A percentile compares a stretch with the other conserved stretches of the same genome.
phyloP scores from a whole-genome alignment of 2,329 filamentous ascomycete genomes.

The Didymella keratinophila region DNA sequence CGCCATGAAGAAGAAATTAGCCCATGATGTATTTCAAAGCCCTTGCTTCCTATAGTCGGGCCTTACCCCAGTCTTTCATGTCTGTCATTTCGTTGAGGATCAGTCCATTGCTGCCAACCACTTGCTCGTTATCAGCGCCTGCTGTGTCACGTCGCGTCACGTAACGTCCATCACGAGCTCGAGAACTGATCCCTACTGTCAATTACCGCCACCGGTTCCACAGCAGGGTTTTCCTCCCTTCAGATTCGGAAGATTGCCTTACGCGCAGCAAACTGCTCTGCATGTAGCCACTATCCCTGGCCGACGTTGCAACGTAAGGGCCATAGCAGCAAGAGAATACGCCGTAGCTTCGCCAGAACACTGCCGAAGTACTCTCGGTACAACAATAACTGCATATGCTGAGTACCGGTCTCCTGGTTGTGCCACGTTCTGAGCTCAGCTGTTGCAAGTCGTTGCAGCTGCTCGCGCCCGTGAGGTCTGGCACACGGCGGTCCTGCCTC shows the following conservation, averaged over 20 bases:
- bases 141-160: constrained; percentile 34
- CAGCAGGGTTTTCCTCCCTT: constrained; percentile 32
- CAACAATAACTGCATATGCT: constrained; percentile 34
- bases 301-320: constrained; percentile 32
- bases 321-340: constrained; percentile 24
- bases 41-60: constrained; percentile 11
- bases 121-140: constrained; percentile 26
- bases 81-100: constrained; percentile 17
- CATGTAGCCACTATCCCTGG: constrained; percentile 28
- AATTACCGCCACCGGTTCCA: constrained; percentile 31
- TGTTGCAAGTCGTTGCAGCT: constrained; percentile 21
- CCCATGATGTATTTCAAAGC: constrained; percentile 3
- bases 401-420: constrained; percentile 32
- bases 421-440: constrained; percentile 32
- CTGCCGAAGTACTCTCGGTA: constrained; percentile 18
- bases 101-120: constrained; percentile 18
- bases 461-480: constrained; percentile 17
- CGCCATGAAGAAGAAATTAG: constrained; percentile 2
- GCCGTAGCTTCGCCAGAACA: constrained; percentile 26
- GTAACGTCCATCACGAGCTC: constrained; percentile 29
- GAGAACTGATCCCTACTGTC: constrained; percentile 28
- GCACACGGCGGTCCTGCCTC: constrained; percentile 19
- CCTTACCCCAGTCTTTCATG: constrained; percentile 15
- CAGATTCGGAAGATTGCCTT: constrained; percentile 25
- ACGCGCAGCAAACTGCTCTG: constrained; percentile 27